phyloP scores from a whole-genome alignment of 2,329 filamentous ascomycete genomes.

The Phoma herbarum region DNA sequence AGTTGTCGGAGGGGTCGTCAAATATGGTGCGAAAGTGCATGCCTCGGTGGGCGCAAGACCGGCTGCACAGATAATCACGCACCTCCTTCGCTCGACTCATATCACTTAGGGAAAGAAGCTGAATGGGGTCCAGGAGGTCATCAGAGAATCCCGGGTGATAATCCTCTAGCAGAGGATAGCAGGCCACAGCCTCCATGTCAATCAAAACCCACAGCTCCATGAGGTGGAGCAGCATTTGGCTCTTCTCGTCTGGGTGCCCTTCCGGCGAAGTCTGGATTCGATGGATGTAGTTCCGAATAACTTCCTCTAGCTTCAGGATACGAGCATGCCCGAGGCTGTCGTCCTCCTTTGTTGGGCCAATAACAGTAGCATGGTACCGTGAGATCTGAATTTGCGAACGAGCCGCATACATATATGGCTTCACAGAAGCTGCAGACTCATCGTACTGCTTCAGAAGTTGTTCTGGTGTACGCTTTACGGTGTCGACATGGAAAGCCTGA shows the following conservation, averaged over 20 bases:
- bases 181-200: constrained; percentile 58
- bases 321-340: not conserved
- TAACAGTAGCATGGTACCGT: constrained; percentile 2
- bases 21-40: constrained; percentile 57
- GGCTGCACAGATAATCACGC: constrained; percentile 59
- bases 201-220: constrained; percentile 68
- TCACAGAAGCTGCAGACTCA: constrained; percentile 15
- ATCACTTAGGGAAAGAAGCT: constrained; percentile 57
- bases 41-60: constrained; percentile 38
- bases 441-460: constrained; percentile 31
- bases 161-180: constrained; percentile 59
- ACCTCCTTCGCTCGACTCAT: constrained; percentile 62
- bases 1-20: constrained; percentile 53
- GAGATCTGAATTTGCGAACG: constrained; percentile 37
- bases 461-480: constrained; percentile 11
- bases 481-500: not conserved
- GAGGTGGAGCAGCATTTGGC: constrained; percentile 61
- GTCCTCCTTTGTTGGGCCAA: constrained; percentile 41
- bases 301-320: constrained; percentile 55
- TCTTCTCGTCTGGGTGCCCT: constrained; percentile 60
- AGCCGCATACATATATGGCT: constrained; percentile 33
- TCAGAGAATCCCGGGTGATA: constrained; percentile 63
- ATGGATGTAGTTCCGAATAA: constrained; percentile 19
- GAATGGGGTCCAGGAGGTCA: constrained; percentile 63
- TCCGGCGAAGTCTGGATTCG: constrained; percentile 48